Evolutionary conservation across 1,139 yeast species (phyloP), one percentile per base, ranked within the genome.

Genomic region (Yamadazyma triangularis): DNA sequence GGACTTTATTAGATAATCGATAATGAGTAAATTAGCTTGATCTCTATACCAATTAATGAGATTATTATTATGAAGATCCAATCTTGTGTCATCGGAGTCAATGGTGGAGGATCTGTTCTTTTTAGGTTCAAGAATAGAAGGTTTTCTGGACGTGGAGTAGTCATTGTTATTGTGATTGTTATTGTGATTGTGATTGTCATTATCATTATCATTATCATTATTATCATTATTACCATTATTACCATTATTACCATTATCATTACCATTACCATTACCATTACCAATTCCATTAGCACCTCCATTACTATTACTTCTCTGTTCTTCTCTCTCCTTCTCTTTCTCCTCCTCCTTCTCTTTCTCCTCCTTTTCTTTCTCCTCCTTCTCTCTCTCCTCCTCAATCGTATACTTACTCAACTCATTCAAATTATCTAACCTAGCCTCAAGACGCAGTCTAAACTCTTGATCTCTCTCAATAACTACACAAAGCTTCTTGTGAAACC

Each of bases 1-100:
- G 19, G 71, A 59, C 41, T 77, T 70, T 29, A 77, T 60, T 3
- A 81, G 48, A 44, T 77, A 80, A 40, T 79, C 86, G 4, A 75
- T 65, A 4, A 80, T 64, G 8, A 79, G 48, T 3, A 80, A 41
- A 44, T 78, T 76, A 4, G 82, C 70, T 44, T 79, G 81, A 33
- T 73, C 74, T 38, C 77, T 60, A 47, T 76, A 79, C 82, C 87
- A 79, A 14, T 60, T 60, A 19, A 71, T 55, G 26, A 77, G 50
- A 24, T 60, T 60, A 4, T 53, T 56, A 34, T 62, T 60, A 38
- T 62, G 71, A n/a, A 67, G 46, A 34, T 66, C 70, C 24, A 67
- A 47, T 4, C 23, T 28, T 26, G 32, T 34, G 27, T 45, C 50
- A n/a, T n/a, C n/a, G n/a, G n/a, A n/a, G n/a, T n/a, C n/a, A n/a